Percentiles rank a stretch among this genome's conserved stretches.
These are phyloP conservation scores for Pouteria glomerata DNA, from an alignment of 148 eudicot species.

Conservation along the genomic window DNA sequence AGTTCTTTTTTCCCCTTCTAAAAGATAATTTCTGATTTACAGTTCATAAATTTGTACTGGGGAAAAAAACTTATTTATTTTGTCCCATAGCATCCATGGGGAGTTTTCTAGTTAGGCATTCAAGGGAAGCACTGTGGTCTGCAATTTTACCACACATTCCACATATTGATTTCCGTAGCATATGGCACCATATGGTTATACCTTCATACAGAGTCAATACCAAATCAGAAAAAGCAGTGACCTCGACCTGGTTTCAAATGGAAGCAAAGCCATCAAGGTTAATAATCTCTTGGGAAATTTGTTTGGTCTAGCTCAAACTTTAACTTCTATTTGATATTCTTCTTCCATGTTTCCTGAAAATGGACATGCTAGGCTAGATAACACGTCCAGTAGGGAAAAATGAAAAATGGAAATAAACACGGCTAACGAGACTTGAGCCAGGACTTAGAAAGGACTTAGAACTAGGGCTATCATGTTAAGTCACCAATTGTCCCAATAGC, in stretches of 20 bases:
- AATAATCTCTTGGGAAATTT: not conserved
- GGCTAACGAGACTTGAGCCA: too few species aligned
- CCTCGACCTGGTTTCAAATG: conserved; percentile 4
- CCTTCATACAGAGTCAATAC: not conserved
- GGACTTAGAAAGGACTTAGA: too few species aligned
- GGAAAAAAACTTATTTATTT: not conserved
- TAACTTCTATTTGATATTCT: not conserved
- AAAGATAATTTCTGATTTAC: not conserved
- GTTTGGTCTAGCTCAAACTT: not conserved
- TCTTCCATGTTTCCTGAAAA: too few species aligned
- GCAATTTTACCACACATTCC: not conserved
- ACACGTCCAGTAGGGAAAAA: too few species aligned
- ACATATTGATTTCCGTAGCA: not conserved
- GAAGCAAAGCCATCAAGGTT: not conserved
- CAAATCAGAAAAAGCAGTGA: not conserved
- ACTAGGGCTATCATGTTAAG: too few species aligned
- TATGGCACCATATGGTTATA: not conserved
- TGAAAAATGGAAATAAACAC: too few species aligned
- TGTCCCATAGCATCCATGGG: too few species aligned
- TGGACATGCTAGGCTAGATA: too few species aligned
- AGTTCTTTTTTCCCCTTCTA: not conserved
- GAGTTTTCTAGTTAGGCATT: not conserved
- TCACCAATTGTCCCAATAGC: too few species aligned
- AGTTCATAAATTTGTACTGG: not conserved
- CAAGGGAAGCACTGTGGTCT: not conserved